Conservation (phyloP, 306 rosid species). For the Fagus crenata region DNA sequence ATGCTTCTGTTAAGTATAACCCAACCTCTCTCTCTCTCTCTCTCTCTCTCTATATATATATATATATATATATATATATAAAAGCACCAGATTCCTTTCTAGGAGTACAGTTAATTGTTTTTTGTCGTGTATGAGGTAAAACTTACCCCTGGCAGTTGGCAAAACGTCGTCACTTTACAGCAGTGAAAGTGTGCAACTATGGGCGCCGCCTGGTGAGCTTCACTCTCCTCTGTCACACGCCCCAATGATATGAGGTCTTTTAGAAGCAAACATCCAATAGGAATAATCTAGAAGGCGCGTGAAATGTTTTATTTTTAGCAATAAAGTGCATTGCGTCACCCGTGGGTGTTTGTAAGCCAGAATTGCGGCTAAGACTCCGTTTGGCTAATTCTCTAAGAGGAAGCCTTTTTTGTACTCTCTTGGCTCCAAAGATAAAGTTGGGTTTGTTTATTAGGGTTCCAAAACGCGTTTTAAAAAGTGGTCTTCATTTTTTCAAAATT, state of each 20-base stretch:
- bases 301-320: not conserved
- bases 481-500: not conserved
- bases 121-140: constrained; percentile 15
- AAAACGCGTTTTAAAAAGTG: not conserved
- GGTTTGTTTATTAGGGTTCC: not conserved
- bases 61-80: no score
- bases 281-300: constrained; percentile 18
- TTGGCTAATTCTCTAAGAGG: not conserved
- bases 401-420: not conserved
- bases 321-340: constrained; percentile 28
- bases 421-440: not conserved
- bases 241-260: not conserved
- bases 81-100: constrained; percentile 18
- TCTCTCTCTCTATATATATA: no score
- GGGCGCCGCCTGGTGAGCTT: constrained; percentile 19
- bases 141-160: constrained; percentile 34
- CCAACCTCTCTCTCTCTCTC: no score
- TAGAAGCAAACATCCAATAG: not conserved
- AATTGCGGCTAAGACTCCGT: constrained; percentile 27
- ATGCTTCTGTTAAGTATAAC: no score
- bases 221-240: not conserved
- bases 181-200: constrained; percentile 20
- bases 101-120: not conserved
- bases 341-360: not conserved
- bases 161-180: constrained; percentile 44